These are phyloP conservation scores for Colletotrichum sp. DNA, from an alignment of 2,329 filamentous ascomycete genomes.

Conservation along the genomic window DNA sequence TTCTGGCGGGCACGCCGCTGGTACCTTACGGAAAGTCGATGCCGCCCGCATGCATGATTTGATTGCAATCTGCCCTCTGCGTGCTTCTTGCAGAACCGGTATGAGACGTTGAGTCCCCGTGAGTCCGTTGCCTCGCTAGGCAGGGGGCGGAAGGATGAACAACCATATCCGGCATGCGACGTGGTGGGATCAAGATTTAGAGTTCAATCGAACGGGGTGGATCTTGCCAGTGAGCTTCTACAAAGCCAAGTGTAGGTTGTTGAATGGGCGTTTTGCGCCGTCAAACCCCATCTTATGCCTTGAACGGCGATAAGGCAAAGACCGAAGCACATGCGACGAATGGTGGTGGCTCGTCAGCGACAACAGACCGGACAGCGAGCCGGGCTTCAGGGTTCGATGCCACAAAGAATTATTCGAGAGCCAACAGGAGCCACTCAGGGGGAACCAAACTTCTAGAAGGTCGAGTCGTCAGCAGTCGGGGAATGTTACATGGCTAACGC, in stretches of 20 bases:
- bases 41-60: background rate
- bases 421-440: background rate
- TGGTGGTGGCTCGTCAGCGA: background rate
- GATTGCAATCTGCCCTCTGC: background rate
- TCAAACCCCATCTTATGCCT: background rate
- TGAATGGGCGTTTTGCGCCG: background rate
- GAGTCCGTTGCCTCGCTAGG: background rate
- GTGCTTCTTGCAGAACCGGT: background rate
- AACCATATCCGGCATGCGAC: conserved; percentile 2
- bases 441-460: conserved; percentile 13
- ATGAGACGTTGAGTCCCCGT: background rate
- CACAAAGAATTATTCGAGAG: background rate
- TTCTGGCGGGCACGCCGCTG: background rate
- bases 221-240: background rate
- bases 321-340: background rate
- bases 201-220: background rate
- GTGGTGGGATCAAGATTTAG: background rate
- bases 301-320: background rate
- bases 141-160: conserved; percentile 13
- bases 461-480: background rate
- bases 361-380: background rate
- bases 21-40: background rate
- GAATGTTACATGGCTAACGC: background rate
- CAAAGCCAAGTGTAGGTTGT: background rate
- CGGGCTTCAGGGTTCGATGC: background rate